Evolutionary conservation across 140 eudicot genomes (phyloP).

Genomic region (Stevia rebaudiana): DNA sequence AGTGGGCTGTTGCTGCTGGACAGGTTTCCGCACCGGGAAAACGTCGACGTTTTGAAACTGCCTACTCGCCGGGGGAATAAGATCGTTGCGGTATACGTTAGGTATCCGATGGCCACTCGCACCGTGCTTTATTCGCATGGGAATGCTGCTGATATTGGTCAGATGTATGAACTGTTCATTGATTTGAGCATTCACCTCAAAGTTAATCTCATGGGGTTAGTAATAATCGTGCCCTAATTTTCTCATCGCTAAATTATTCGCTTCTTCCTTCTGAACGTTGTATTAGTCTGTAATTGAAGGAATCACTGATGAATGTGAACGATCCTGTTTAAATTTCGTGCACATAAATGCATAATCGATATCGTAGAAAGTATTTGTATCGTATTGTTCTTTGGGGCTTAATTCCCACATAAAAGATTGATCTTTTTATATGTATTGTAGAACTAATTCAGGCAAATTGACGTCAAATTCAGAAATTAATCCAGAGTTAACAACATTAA

Average conservation of each 20-base stretch:
- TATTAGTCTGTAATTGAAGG: not conserved
- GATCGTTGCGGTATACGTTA: conserved; percentile 69
- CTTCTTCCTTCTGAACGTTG: not conserved
- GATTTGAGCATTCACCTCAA: conserved; percentile 83
- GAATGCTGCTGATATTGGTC: conserved; percentile 96
- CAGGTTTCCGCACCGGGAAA: conserved; percentile 79
- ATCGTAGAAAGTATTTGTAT: not conserved
- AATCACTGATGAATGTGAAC: not conserved
- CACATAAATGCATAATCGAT: not conserved
- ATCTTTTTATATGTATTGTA: not conserved
- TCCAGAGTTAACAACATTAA: not conserved
- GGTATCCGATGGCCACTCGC: conserved; percentile 86
- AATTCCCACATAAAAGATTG: not conserved
- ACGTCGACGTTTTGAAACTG: conserved; percentile 75
- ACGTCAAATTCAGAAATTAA: not conserved
- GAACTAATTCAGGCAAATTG: not conserved
- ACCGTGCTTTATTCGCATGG: conserved; percentile 94
- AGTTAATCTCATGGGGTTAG: conserved; percentile 85
- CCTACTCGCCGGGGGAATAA: conserved; percentile 71
- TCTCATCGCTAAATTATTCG: not conserved
- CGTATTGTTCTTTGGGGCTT: not conserved
- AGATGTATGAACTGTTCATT: conserved; percentile 91
- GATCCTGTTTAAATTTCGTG: not conserved
- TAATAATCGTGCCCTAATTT: conserved; percentile 23
- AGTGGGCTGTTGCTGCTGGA: conserved; percentile 56